phyloP scores from a whole-genome alignment of 1,284 basidiomycete genomes.

The Rhizopogon parksii region DNA sequence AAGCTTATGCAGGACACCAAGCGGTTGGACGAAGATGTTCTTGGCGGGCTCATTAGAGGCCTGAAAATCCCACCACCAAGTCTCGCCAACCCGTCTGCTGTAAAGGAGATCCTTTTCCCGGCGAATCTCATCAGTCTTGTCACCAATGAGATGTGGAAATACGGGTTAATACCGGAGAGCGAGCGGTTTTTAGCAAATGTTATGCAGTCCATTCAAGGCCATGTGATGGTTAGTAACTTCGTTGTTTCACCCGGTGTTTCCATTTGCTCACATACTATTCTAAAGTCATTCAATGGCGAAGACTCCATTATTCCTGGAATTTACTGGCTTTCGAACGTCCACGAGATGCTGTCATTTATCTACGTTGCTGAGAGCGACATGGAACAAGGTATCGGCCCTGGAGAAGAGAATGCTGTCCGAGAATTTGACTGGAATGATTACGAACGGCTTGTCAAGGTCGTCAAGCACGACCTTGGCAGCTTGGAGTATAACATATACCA shows the following conservation, averaged over 20 bases:
- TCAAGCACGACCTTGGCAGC: constrained; percentile 98
- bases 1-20: constrained; percentile 88
- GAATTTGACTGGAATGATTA: constrained; percentile 98
- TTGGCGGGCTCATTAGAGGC: constrained; percentile 85
- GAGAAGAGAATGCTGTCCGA: constrained; percentile 85
- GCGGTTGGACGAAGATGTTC: constrained; percentile 89
- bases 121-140: constrained; percentile 98
- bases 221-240: constrained; percentile 97
- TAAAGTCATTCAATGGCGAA: constrained; percentile 83
- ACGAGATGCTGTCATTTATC: constrained; percentile 98
- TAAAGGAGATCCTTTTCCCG: constrained; percentile 98
- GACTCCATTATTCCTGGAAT: constrained; percentile 95
- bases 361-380: constrained; percentile 98
- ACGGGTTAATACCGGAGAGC: constrained; percentile 93
- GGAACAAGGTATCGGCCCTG: constrained; percentile 95
- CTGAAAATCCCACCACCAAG: constrained; percentile 92
- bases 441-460: constrained; percentile 92
- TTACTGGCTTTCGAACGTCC: constrained; percentile 99
- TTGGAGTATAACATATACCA: constrained; percentile 99
- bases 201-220: constrained; percentile 96
- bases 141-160: constrained; percentile 99
- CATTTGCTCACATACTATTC: constrained; percentile 9
- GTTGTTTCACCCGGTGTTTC: not conserved
- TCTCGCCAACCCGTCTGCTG: constrained; percentile 83
- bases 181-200: constrained; percentile 98